Evolutionary conservation across 2,329 filamentous ascomycete genomes (phyloP).

Genomic region (Cladophialophora carrionii): DNA sequence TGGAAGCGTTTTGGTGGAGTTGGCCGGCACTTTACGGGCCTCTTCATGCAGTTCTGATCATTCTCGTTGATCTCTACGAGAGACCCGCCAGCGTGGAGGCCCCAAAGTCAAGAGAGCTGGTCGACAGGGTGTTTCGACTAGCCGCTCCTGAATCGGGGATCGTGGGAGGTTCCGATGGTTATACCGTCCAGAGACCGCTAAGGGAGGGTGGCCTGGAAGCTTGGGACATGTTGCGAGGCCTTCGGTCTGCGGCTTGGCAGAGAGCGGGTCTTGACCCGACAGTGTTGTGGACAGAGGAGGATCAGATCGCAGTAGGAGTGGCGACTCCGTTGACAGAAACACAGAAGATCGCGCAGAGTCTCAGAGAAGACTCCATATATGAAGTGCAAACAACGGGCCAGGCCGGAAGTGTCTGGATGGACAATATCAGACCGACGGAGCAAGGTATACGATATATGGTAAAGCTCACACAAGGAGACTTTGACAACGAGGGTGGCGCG

Average conservation of each 20-base stretch:
- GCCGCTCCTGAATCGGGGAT: conserved; percentile 52
- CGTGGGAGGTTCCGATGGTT: conserved; percentile 51
- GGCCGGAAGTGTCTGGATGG: neutral
- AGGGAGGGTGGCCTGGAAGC: conserved; percentile 55
- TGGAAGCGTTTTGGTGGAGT: conserved; percentile 55
- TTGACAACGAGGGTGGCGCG: conserved; percentile 5
- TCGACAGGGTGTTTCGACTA: conserved; percentile 53
- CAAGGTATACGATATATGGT: conserved; percentile 22
- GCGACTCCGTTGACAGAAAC: conserved; percentile 33
- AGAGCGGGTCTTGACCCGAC: conserved; percentile 53
- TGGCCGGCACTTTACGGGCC: conserved; percentile 53
- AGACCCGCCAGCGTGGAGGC: conserved; percentile 52
- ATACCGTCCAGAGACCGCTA: conserved; percentile 49
- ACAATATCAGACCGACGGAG: conserved; percentile 5
- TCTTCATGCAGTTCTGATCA: conserved; percentile 53
- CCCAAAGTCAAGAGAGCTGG: conserved; percentile 50
- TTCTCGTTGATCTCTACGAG: conserved; percentile 55
- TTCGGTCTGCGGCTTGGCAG: conserved; percentile 54
- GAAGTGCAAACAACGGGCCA: conserved; percentile 4
- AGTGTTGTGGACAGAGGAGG: conserved; percentile 53
- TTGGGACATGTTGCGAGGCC: conserved; percentile 54
- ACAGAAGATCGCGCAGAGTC: conserved; percentile 35
- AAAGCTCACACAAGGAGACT: conserved; percentile 15
- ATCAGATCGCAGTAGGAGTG: conserved; percentile 48
- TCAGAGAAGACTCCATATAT: conserved; percentile 37